These are phyloP conservation scores for Wickerhamiella sorbophila DNA, from an alignment of 805 yeast genomes.

Conservation along the genomic window DNA sequence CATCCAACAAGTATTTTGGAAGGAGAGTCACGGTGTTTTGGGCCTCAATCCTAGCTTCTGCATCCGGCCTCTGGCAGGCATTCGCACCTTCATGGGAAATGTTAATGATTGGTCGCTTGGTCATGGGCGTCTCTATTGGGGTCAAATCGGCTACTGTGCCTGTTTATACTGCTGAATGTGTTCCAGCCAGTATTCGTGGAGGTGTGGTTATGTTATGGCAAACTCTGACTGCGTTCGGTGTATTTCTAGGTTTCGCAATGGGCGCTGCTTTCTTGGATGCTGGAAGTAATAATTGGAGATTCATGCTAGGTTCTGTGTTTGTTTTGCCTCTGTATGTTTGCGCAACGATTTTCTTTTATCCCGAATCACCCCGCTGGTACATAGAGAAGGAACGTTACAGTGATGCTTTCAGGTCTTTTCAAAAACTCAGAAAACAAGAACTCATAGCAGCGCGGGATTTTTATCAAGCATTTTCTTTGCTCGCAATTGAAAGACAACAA, in stretches of 20 bases:
- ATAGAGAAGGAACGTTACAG: conserved; percentile 35
- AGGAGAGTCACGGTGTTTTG: conserved; percentile 42
- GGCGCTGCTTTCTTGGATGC: conserved; percentile 42
- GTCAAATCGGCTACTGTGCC: conserved; percentile 52
- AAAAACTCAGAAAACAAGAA: conserved; percentile 30
- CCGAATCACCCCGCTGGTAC: conserved; percentile 70
- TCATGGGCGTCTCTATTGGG: conserved; percentile 49
- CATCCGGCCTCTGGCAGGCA: conserved; percentile 33
- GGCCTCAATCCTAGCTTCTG: conserved; percentile 36
- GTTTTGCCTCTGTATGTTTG: conserved; percentile 37
- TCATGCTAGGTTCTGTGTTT: conserved; percentile 47
- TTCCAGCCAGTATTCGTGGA: conserved; percentile 45
- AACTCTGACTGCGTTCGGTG: conserved; percentile 55
- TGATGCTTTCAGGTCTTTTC: conserved; percentile 37
- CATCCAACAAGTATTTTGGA: conserved; percentile 36
- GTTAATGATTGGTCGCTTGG: conserved; percentile 41
- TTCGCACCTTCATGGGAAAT: conserved; percentile 45
- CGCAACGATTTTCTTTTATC: conserved; percentile 26
- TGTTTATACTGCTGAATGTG: conserved; percentile 44
- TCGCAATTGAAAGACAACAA: conserved; percentile 25
- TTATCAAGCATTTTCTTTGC: conserved; percentile 39
- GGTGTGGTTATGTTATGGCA: conserved; percentile 57
- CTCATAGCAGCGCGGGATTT: conserved; percentile 49
- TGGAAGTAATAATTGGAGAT: conserved; percentile 31
- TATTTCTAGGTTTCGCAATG: conserved; percentile 48